These are phyloP conservation scores for Anisodus acutangulus DNA, from an alignment of 257 asterid genomes.

Conservation along the genomic window DNA sequence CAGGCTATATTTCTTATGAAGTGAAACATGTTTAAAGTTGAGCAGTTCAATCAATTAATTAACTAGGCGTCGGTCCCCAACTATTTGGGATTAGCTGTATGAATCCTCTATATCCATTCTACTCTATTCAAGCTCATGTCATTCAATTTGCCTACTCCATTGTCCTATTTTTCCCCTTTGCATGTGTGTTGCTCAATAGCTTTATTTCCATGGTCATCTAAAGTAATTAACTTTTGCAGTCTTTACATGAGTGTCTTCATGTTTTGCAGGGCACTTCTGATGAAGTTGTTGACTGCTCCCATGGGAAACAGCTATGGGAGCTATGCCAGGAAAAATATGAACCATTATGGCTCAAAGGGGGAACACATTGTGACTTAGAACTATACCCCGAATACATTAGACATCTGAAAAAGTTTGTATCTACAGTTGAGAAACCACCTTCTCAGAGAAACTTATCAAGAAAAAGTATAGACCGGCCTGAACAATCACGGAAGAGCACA, in stretches of 20 bases:
- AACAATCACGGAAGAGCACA: conserved; percentile 52
- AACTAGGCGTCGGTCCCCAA: neutral
- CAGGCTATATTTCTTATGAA: conserved; percentile 16
- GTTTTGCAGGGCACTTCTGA: conserved; percentile 62
- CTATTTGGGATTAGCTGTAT: neutral
- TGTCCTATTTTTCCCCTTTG: neutral
- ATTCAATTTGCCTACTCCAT: neutral
- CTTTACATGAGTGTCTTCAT: conserved; percentile 21
- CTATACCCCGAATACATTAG: conserved; percentile 59
- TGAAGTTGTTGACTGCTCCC: conserved; percentile 70
- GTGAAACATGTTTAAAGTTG: neutral
- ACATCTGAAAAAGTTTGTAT: conserved; percentile 62
- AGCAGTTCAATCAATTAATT: conserved; percentile 14
- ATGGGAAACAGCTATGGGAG: conserved; percentile 65
- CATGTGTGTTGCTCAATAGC: neutral
- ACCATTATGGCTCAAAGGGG: conserved; percentile 67
- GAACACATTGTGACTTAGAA: conserved; percentile 63
- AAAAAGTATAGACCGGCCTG: conserved; percentile 49
- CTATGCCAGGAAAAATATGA: conserved; percentile 60
- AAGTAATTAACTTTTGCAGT: neutral
- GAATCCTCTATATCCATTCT: conserved; percentile 2
- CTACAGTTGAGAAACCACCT: conserved; percentile 54
- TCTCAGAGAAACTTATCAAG: conserved; percentile 46
- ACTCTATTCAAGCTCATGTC: neutral
- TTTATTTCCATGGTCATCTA: neutral